Conservation (phyloP, 2,329 filamentous ascomycete species). For the Xylaria digitata region DNA sequence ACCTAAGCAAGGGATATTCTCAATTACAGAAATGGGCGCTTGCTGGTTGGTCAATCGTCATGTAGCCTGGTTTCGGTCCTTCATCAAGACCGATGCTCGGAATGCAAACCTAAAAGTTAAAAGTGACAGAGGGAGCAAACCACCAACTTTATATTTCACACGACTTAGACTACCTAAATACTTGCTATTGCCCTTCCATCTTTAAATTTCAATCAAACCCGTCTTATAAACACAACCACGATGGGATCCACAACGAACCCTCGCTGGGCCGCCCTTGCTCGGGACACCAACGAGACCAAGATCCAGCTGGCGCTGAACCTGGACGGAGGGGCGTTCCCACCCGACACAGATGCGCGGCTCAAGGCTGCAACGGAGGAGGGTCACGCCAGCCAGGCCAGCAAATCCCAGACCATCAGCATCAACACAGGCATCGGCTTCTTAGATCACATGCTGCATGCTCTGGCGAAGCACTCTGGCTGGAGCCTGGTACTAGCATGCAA, state of each 20-base stretch:
- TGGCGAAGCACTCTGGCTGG: slow-evolving; percentile 97
- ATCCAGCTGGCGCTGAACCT: slow-evolving; percentile 93
- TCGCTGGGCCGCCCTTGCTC: slow-evolving; percentile 81
- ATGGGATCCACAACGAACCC: slow-evolving; percentile 49
- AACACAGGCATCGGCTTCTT: slow-evolving; percentile 97
- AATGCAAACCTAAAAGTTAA: slow-evolving; percentile 25
- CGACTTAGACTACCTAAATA: not conserved
- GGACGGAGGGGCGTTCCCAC: slow-evolving; percentile 84
- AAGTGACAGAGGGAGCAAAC: slow-evolving; percentile 2
- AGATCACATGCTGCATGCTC: slow-evolving; percentile 97
- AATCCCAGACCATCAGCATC: slow-evolving; percentile 85
- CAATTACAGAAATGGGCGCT: slow-evolving; percentile 30
- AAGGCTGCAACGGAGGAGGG: slow-evolving; percentile 65
- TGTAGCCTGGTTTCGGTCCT: not conserved
- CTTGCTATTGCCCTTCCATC: not conserved
- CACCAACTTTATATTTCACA: not conserved
- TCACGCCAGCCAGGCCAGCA: slow-evolving; percentile 87
- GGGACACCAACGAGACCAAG: slow-evolving; percentile 98
- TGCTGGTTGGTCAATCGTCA: slow-evolving; percentile 45
- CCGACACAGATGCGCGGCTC: slow-evolving; percentile 69
- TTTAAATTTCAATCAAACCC: not conserved
- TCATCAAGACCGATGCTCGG: slow-evolving; percentile 33
- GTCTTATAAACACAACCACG: slow-evolving; percentile 3
- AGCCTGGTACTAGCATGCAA: slow-evolving; percentile 83
- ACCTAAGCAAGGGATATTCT: slow-evolving; percentile 1